Percentiles rank a stretch among this genome's conserved stretches.
These are phyloP conservation scores for Yamadazyma kitorensis DNA, from an alignment of 805 yeast species.

Conservation along the genomic window DNA sequence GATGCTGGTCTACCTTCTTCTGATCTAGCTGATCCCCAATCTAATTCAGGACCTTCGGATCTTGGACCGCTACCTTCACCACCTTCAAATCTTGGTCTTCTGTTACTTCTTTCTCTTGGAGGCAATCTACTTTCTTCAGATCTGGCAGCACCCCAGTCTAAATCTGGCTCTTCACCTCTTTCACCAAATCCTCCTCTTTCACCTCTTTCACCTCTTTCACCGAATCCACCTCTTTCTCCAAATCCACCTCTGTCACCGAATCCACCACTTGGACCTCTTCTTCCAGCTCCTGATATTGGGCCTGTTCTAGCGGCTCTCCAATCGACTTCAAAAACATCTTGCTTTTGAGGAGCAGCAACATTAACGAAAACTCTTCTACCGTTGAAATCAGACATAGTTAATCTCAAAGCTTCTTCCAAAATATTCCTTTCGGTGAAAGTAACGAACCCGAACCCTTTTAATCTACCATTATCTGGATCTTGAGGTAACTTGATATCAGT, in stretches of 20 bases:
- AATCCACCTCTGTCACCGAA: no score
- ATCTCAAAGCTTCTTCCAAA: conserved; percentile 50
- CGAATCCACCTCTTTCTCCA: no score
- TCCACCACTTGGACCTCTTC: conserved; percentile 30
- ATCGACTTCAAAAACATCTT: conserved; percentile 44
- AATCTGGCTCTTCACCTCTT: conserved; percentile 51
- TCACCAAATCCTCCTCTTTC: conserved; percentile 14
- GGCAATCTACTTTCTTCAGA: conserved; percentile 28
- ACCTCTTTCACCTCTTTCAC: conserved; percentile 28
- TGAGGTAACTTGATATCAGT: conserved; percentile 69
- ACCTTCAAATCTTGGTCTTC: conserved; percentile 19
- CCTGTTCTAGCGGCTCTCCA: conserved; percentile 37
- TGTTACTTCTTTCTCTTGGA: conserved; percentile 23
- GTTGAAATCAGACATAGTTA: conserved; percentile 42
- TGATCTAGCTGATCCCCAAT: conserved; percentile 30
- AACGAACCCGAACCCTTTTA: conserved; percentile 57
- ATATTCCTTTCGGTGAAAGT: conserved; percentile 45
- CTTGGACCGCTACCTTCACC: conserved; percentile 43
- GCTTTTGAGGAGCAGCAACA: conserved; percentile 58
- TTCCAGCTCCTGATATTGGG: conserved; percentile 20
- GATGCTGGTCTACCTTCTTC: conserved; percentile 18
- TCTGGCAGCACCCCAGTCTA: conserved; percentile 55
- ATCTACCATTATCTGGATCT: conserved; percentile 64
- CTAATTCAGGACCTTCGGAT: conserved; percentile 15
- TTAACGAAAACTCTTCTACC: conserved; percentile 53